phyloP scores from a whole-genome alignment of 148 eudicot genomes.

The Cornus controversa region DNA sequence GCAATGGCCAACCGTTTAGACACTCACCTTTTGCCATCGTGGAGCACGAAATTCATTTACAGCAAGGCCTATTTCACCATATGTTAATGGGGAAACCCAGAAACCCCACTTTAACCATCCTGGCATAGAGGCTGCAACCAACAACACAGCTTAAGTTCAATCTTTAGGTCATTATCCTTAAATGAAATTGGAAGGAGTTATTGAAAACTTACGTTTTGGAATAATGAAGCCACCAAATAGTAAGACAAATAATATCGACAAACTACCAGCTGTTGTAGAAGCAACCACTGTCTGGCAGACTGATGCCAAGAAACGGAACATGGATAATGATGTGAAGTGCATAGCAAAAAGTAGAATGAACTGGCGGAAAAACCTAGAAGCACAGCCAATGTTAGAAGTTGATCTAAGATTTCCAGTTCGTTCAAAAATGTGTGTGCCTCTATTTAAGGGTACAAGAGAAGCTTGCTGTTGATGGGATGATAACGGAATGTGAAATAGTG shows the following conservation, averaged over 20 bases:
- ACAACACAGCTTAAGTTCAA: slow-evolving; percentile 2
- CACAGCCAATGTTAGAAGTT: background rate
- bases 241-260: slow-evolving; percentile 6
- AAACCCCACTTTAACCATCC: slow-evolving; percentile 71
- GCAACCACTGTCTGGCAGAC: slow-evolving; percentile 24
- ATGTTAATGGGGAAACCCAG: slow-evolving; percentile 9
- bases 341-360: slow-evolving; percentile 17
- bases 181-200: background rate
- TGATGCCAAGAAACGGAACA: too few species aligned
- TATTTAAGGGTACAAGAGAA: too few species aligned
- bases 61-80: too few species aligned
- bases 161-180: background rate
- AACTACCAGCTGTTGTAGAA: too few species aligned
- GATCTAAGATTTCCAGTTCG: background rate
- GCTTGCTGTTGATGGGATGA: too few species aligned
- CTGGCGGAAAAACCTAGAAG: background rate
- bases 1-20: background rate
- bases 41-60: slow-evolving; percentile 81
- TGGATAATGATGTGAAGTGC: slow-evolving; percentile 13
- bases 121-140: slow-evolving; percentile 75
- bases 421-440: background rate
- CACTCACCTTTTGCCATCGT: slow-evolving; percentile 71
- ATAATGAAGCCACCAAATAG: slow-evolving; percentile 39
- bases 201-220: slow-evolving; percentile 34
- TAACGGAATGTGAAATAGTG: too few species aligned